Base-by-base conservation (phyloP, 1,284 basidiomycete genomes). In the Mrakiaceae sp. region DNA sequence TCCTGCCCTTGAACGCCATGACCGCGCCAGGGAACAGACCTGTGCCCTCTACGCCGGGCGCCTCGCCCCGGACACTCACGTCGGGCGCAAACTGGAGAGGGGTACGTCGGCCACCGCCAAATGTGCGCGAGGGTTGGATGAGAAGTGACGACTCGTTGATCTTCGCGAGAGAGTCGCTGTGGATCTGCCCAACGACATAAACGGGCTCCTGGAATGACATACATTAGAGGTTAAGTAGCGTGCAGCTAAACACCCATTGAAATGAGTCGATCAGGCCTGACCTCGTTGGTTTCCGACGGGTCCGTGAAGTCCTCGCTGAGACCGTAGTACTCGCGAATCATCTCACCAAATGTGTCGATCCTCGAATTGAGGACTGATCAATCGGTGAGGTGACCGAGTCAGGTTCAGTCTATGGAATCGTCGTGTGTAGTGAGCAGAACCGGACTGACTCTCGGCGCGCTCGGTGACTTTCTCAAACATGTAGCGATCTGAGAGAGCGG, bases 1-100 rank as follows among this genome's bases (percentile, higher is more conserved):
- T 98, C 71, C 83, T 83, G 0, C 96, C 96, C 69, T 84, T 87
- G n/a, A 97, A 74, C 3, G 87, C 90, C 0, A 88, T 86, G 57
- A 98, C 85, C 51, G 87, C 86, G 2, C 96, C 96, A 0, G 93
- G 91, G 72, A 94, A 98, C 46, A 98, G 73, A 0, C 88, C 86
- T 27, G 87, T 78, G 0, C 84, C 84, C 44, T 82, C 83, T 39
- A 83, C 78, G 4, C 85, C 86, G 5, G 82, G 75, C 4, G 77
- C 76, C 0, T 82, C 83, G 27, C 86, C 85, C 57, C 85, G 81
- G 4, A 94, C 79, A 70, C 83, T 85, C 63, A 89, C 77, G 48
- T 79, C 76, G 2, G 82, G 76, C 54, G 87, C 80, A 68, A 96
- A 87, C 50, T 84, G 81, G 59, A 97, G 75, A 1, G 85, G 80